phyloP scores from a whole-genome alignment of 345 rosid genomes.

The Toxicodendron radicans region DNA sequence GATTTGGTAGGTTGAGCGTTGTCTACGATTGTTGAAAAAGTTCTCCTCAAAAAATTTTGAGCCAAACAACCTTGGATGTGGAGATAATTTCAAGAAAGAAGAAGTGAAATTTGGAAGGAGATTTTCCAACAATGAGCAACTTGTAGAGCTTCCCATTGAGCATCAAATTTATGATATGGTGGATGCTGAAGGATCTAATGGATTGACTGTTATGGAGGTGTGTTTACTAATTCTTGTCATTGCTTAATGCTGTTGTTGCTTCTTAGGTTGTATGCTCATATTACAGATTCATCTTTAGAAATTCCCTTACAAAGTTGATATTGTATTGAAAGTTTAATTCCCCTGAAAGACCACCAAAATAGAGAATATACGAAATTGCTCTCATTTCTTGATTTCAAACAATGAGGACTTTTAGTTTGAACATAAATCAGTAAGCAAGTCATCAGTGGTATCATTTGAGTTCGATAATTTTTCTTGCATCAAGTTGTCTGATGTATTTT shows the following conservation, averaged over 20 bases:
- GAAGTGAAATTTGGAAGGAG: conserved; percentile 74
- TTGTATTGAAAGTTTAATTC: not conserved
- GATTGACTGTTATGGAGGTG: conserved; percentile 76
- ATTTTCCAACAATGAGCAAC: conserved; percentile 56
- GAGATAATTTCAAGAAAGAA: conserved; percentile 37
- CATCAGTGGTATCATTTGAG: not conserved
- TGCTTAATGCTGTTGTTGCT: conserved; percentile 1
- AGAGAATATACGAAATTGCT: not conserved
- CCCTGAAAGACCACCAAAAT: not conserved
- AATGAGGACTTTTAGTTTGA: not conserved
- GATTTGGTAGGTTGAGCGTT: conserved; percentile 58
- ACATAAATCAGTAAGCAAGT: not conserved
- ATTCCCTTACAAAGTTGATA: not conserved
- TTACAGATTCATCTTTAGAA: not conserved
- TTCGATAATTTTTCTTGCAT: not conserved
- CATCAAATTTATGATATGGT: conserved; percentile 87
- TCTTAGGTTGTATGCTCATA: not conserved
- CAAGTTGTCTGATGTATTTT: not conserved
- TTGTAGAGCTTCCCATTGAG: conserved; percentile 77
- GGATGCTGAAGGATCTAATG: conserved; percentile 72
- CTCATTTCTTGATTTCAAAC: not conserved
- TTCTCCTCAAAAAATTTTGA: conserved; percentile 47
- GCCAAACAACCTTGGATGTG: conserved; percentile 28
- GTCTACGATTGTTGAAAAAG: conserved; percentile 58
- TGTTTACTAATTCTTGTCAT: conserved; percentile 13